Evolutionary conservation across 345 rosid genomes (phyloP).

Genomic region (Passiflora organensis): DNA sequence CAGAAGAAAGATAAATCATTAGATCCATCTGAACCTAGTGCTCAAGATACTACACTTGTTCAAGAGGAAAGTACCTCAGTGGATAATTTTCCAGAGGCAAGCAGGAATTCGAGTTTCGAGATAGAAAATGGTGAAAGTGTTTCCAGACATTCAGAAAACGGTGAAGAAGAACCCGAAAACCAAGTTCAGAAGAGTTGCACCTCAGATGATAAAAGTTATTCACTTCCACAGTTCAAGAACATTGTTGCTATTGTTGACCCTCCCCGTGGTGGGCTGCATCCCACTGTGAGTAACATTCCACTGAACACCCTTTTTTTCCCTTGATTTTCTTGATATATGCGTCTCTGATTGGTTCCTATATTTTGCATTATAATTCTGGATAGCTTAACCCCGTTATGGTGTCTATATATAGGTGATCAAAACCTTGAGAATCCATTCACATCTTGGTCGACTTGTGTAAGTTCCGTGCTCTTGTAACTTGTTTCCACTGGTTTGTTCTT

Average conservation of each 20-base stretch:
- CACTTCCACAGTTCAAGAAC: constrained; percentile 46
- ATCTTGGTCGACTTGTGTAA: constrained; percentile 71
- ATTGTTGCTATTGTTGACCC: constrained; percentile 98
- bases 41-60: constrained; percentile 20
- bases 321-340: neutral
- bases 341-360: too few species aligned
- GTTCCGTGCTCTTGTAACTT: constrained; percentile 26
- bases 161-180: constrained; percentile 30
- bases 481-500: neutral
- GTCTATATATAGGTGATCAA: constrained; percentile 57
- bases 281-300: constrained; percentile 47
- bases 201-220: constrained; percentile 30
- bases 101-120: constrained; percentile 30
- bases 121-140: constrained; percentile 24
- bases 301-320: neutral
- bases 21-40: constrained; percentile 24
- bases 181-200: constrained; percentile 29
- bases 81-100: constrained; percentile 16
- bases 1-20: constrained; percentile 33
- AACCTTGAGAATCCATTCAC: constrained; percentile 73
- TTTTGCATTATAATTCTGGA: too few species aligned
- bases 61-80: constrained; percentile 29
- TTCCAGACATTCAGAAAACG: constrained; percentile 23
- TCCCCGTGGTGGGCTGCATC: constrained; percentile 89
- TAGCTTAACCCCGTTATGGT: neutral